Conservation (phyloP, 441 rosid genomes). For the Croton setiger region DNA sequence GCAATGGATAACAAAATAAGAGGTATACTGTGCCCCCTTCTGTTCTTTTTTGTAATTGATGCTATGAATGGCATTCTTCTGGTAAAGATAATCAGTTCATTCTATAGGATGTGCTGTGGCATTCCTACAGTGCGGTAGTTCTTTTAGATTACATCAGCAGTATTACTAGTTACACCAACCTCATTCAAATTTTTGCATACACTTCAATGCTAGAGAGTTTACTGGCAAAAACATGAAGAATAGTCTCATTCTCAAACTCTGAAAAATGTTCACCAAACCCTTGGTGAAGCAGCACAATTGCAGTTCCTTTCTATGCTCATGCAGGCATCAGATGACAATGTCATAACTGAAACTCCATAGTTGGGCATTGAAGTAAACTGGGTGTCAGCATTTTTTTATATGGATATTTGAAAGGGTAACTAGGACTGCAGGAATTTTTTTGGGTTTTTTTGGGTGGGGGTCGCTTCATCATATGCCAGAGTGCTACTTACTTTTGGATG, state of each 20-base stretch:
- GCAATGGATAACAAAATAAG: slow-evolving; percentile 86
- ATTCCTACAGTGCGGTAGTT: slow-evolving; percentile 1
- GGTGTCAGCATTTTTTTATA: neutral
- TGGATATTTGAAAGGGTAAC: neutral
- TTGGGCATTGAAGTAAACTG: neutral
- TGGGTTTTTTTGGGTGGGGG: no score
- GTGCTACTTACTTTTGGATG: neutral
- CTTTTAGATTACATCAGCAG: neutral
- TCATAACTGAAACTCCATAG: neutral
- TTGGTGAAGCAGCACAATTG: neutral
- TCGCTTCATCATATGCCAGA: neutral
- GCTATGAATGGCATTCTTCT: slow-evolving; percentile 12
- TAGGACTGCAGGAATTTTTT: no score
- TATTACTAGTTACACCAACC: neutral
- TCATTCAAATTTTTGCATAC: neutral
- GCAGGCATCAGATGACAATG: neutral
- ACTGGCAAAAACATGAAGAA: neutral
- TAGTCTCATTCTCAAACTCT: neutral
- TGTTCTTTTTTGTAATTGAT: slow-evolving; percentile 26
- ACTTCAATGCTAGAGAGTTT: neutral
- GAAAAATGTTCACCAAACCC: neutral
- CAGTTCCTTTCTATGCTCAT: no score
- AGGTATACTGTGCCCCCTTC: slow-evolving; percentile 62
- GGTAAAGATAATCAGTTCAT: slow-evolving; percentile 21
- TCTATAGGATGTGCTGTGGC: slow-evolving; percentile 5